Evolutionary conservation across 2,329 filamentous ascomycete genomes (phyloP).

Genomic region (Penicillium sp.): DNA sequence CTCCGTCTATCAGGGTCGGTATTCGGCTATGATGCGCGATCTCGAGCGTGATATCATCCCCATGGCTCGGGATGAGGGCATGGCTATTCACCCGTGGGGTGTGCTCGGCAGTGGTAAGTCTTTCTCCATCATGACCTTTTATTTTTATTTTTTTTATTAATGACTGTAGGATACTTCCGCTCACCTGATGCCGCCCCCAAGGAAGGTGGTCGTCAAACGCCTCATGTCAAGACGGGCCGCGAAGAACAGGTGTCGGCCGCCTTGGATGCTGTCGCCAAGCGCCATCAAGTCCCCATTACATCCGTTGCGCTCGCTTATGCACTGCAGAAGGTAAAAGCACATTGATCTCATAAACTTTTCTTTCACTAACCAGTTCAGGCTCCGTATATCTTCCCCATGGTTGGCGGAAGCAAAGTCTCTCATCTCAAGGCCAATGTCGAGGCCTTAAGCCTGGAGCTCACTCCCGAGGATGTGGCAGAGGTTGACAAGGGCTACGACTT

Average conservation of each 20-base stretch:
- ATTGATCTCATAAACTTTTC: too few relatives aligned
- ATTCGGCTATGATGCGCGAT: constrained; percentile 62
- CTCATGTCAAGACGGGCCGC: constrained; percentile 10
- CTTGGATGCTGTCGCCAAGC: constrained; percentile 21
- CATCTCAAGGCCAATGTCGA: constrained; percentile 56
- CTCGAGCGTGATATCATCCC: constrained; percentile 69
- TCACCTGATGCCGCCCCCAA: neutral
- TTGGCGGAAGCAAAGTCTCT: constrained; percentile 53
- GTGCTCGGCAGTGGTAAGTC: constrained; percentile 40
- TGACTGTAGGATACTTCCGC: neutral
- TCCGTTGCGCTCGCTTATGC: constrained; percentile 52
- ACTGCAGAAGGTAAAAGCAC: constrained; percentile 51
- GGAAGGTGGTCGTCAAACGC: neutral
- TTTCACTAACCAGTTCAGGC: too few relatives aligned
- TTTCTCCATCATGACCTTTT: neutral
- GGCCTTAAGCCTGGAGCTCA: constrained; percentile 52
- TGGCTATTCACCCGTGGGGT: constrained; percentile 58
- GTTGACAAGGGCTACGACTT: constrained; percentile 56
- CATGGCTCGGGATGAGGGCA: constrained; percentile 63
- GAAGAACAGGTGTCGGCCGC: constrained; percentile 19
- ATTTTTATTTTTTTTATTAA: neutral
- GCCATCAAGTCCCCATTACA: neutral
- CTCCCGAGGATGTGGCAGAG: constrained; percentile 53
- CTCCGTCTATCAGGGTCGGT: constrained; percentile 66
- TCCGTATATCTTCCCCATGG: constrained; percentile 54